Evolutionary conservation across 2,329 filamentous ascomycete genomes (phyloP), one percentile per base, ranked within the genome.

Genomic region (Botryotinia narcissicola): DNA sequence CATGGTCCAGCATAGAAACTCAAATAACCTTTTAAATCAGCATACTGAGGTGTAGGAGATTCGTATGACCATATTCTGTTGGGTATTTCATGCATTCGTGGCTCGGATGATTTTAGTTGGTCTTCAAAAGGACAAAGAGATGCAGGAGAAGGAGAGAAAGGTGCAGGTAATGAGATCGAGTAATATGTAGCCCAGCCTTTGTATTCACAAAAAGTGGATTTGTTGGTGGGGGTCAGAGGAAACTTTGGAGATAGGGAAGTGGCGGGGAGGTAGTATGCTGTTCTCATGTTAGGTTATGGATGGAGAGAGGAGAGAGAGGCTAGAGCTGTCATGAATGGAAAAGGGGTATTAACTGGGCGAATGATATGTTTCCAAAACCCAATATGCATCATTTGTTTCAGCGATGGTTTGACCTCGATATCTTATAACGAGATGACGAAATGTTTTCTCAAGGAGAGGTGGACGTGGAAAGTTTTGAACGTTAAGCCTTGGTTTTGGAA

Each of bases 301-400:
- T 57, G 6, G n/a, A 42, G 10, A 68, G 32, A 29, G 4, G 32
- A 35, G 32, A 7, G 6, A n/a, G 37, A 64, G 42, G 62, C 68
- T 61, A 14, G 54, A 29, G 37, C 20, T 18, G 14, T 51, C 62
- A 37, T n/a, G 54, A 25, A 40, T 54, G 42, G 44, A 60, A 64
- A 35, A 29, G 42, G 42, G 61, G 25, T 9, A 25, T 60, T 54
- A 78, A 88, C 86, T 90, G 8, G 89, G 89, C 48, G 89, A 87
- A 77, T 90, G 88, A 76, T 88, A 87, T 29, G 88, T 90, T 80
- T 91, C 88, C 48, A 91, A 82, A 6, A 89, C 88, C 88, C 89
- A 90, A 79, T 86, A 90, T 4, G 85, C 87, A 63, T 87, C 84
- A 72, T 82, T 86, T 10, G 89, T 90, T 61, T 90, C 87, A 18